phyloP scores from a whole-genome alignment of 495 filamentous ascomycete genomes.

The Recurvomyces mirabilis region DNA sequence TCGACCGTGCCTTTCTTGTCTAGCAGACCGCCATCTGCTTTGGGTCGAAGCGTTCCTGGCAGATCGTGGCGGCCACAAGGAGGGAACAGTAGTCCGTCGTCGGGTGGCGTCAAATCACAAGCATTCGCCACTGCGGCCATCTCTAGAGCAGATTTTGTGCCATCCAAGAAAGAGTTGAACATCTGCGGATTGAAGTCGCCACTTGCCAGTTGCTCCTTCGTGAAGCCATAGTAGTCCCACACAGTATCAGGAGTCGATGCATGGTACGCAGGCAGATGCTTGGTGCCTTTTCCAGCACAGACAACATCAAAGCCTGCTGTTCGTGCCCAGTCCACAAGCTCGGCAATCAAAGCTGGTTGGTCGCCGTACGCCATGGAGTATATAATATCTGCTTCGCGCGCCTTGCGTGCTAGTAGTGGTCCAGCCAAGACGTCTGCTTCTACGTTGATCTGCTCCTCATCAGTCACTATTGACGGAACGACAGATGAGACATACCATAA shows the following conservation, averaged over 20 bases:
- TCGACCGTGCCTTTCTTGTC: conserved; percentile 24
- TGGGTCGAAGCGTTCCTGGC: conserved; percentile 14
- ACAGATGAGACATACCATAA: too few species aligned
- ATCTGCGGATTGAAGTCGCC: conserved; percentile 24
- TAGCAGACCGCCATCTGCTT: conserved; percentile 18
- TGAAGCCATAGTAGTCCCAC: conserved; percentile 23
- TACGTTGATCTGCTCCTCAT: too few species aligned
- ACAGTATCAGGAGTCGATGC: conserved; percentile 23
- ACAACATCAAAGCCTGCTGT: conserved; percentile 24
- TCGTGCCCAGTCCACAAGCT: conserved; percentile 23
- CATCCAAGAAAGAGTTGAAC: conserved; percentile 26
- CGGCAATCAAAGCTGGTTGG: conserved; percentile 22
- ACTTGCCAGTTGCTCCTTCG: conserved; percentile 18
- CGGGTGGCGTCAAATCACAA: conserved; percentile 19
- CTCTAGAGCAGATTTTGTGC: conserved; percentile 23
- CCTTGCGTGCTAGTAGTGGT: conserved; percentile 19
- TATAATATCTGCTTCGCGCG: conserved; percentile 22
- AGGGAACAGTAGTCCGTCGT: conserved; percentile 20
- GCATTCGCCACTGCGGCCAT: conserved; percentile 23
- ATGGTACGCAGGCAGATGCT: conserved; percentile 22
- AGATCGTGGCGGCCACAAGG: conserved; percentile 20
- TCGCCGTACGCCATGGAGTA: conserved; percentile 26
- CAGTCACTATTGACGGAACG: too few species aligned
- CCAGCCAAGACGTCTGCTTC: conserved; percentile 24
- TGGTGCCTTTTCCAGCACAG: conserved; percentile 23